These are phyloP conservation scores for Rhynchosporium secalis DNA, from an alignment of 2,329 filamentous ascomycete species.

Conservation along the genomic window DNA sequence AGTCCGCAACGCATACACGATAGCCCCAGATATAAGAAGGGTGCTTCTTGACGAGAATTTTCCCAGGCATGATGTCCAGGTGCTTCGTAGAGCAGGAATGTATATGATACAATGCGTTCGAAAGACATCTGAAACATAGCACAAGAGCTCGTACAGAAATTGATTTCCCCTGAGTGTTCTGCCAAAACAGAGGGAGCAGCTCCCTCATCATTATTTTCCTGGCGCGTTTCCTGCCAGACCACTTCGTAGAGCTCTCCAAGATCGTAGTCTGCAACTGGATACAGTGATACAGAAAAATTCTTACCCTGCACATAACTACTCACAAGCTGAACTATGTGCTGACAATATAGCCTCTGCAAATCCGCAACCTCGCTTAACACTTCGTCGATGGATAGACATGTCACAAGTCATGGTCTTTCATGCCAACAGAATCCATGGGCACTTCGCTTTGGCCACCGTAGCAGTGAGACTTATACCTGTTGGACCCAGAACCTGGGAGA, in stretches of 20 bases:
- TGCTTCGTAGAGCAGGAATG: too few relatives aligned
- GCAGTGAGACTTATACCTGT: background rate
- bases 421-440: background rate
- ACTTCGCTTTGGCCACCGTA: background rate
- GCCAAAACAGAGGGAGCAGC: too few relatives aligned
- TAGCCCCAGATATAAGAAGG: too few relatives aligned
- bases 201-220: too few relatives aligned
- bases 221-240: too few relatives aligned
- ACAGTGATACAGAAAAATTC: background rate
- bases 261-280: background rate
- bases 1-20: too few relatives aligned
- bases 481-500: background rate
- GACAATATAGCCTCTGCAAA: background rate
- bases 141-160: too few relatives aligned
- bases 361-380: background rate
- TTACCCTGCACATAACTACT: background rate
- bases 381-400: background rate
- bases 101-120: too few relatives aligned
- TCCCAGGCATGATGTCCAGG: too few relatives aligned
- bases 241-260: background rate
- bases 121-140: too few relatives aligned
- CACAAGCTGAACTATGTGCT: background rate
- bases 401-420: background rate
- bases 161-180: too few relatives aligned
- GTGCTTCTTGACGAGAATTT: too few relatives aligned